phyloP scores from a whole-genome alignment of 1,139 yeast genomes.

The Pichia sp. region DNA sequence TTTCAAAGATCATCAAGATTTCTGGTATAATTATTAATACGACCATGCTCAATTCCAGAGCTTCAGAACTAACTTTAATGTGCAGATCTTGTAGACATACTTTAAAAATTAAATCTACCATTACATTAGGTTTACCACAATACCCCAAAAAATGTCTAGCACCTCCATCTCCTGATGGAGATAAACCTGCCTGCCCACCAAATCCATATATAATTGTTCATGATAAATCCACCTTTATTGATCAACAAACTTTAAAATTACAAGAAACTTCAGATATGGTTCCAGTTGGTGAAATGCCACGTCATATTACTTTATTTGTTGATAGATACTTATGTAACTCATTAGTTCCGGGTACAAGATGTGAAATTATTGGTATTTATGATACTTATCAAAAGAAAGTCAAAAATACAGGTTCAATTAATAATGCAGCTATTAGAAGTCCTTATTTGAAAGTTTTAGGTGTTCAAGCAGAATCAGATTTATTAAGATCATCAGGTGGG shows the following conservation, averaged over 20 bases:
- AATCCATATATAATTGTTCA: constrained; percentile 94
- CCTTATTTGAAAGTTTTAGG: constrained; percentile 89
- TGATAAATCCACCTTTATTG: constrained; percentile 86
- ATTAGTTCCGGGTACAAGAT: constrained; percentile 93
- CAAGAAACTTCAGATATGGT: constrained; percentile 98
- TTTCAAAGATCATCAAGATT: constrained; percentile 81
- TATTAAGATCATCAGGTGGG: constrained; percentile 55
- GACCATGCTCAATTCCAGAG: constrained; percentile 82
- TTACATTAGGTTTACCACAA: constrained; percentile 75
- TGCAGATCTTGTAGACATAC: constrained; percentile 88
- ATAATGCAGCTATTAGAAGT: constrained; percentile 80
- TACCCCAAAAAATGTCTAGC: constrained; percentile 68
- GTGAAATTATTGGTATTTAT: constrained; percentile 86
- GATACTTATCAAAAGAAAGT: constrained; percentile 77
- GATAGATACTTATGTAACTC: constrained; percentile 87
- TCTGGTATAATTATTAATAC: constrained; percentile 94
- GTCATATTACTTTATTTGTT: constrained; percentile 81
- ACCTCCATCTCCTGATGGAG: constrained; percentile 48
- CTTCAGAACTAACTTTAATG: constrained; percentile 76
- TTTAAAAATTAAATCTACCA: constrained; percentile 53
- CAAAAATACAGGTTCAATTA: constrained; percentile 35
- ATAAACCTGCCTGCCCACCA: constrained; percentile 68
- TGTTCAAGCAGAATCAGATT: constrained; percentile 57
- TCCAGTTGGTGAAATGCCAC: constrained; percentile 98
- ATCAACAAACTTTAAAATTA: constrained; percentile 87